phyloP scores from a whole-genome alignment of 2,329 filamentous ascomycete species.

The Paecilomyces sp. region DNA sequence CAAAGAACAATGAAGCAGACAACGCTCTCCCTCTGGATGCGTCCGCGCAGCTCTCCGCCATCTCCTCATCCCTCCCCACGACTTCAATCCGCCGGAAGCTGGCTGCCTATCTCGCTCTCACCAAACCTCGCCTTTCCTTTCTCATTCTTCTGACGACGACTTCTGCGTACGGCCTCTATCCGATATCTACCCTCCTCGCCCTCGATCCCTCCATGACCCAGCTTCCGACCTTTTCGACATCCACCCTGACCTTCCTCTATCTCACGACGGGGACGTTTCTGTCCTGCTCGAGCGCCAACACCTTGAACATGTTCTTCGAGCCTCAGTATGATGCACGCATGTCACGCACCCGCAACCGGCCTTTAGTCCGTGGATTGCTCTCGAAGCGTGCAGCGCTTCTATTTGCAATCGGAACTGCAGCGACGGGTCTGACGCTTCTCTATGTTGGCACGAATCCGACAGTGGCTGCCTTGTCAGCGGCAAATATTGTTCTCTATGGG shows the following conservation, averaged over 20 bases:
- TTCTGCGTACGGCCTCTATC: constrained; percentile 86
- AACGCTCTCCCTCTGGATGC: constrained; percentile 50
- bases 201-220: constrained; percentile 64
- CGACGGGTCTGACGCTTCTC: constrained; percentile 62
- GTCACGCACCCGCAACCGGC: constrained; percentile 85
- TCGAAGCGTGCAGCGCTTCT: constrained; percentile 62
- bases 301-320: constrained; percentile 97
- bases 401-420: constrained; percentile 71
- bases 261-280: constrained; percentile 83
- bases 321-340: constrained; percentile 84
- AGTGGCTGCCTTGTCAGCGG: constrained; percentile 72
- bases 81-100: constrained; percentile 58
- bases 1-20: constrained; percentile 16
- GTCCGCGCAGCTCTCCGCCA: constrained; percentile 51
- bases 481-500: constrained; percentile 85
- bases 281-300: constrained; percentile 84
- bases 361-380: constrained; percentile 75
- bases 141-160: constrained; percentile 88
- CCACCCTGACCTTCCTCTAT: constrained; percentile 84
- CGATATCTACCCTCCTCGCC: constrained; percentile 76
- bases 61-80: constrained; percentile 50
- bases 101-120: constrained; percentile 78
- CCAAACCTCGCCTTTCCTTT: constrained; percentile 90
- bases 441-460: constrained; percentile 93
- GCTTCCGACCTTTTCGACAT: constrained; percentile 57